phyloP scores from a whole-genome alignment of 345 rosid genomes.

The Clausena lansium region DNA sequence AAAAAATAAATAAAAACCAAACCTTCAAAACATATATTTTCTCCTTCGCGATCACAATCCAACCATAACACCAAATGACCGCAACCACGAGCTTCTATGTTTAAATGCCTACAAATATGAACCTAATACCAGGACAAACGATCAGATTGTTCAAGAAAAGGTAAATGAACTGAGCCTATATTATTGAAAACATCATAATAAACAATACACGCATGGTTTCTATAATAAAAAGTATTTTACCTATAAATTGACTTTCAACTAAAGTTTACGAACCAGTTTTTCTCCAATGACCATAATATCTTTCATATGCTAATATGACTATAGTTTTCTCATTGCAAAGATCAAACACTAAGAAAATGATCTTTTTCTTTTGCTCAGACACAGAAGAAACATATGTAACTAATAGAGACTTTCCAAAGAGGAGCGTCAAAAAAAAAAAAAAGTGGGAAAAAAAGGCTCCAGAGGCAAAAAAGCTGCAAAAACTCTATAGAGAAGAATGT shows the following conservation, averaged over 20 bases:
- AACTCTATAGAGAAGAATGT: neutral
- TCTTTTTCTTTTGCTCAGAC: neutral
- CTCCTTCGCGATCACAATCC: conserved; percentile 99
- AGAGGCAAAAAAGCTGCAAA: neutral
- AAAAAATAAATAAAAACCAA: conserved; percentile 15
- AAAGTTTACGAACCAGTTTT: neutral
- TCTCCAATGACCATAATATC: neutral
- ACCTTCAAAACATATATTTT: conserved; percentile 98
- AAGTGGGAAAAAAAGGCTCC: neutral
- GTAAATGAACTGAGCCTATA: neutral
- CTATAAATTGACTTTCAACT: neutral
- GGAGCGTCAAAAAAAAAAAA: no score
- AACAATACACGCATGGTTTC: neutral
- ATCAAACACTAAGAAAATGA: neutral
- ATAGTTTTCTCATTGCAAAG: neutral
- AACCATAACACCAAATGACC: conserved; percentile 85
- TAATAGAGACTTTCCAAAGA: neutral
- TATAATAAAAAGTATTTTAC: neutral
- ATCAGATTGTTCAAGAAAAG: neutral
- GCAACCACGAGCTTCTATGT: conserved; percentile 90
- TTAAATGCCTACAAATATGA: conserved; percentile 77
- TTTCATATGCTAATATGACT: neutral
- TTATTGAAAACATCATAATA: neutral
- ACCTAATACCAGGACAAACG: conserved; percentile 47
- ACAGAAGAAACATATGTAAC: neutral